Base-by-base conservation (phyloP, 108 stramenopile genomes). In the Pseudonitzschia multiseries region DNA sequence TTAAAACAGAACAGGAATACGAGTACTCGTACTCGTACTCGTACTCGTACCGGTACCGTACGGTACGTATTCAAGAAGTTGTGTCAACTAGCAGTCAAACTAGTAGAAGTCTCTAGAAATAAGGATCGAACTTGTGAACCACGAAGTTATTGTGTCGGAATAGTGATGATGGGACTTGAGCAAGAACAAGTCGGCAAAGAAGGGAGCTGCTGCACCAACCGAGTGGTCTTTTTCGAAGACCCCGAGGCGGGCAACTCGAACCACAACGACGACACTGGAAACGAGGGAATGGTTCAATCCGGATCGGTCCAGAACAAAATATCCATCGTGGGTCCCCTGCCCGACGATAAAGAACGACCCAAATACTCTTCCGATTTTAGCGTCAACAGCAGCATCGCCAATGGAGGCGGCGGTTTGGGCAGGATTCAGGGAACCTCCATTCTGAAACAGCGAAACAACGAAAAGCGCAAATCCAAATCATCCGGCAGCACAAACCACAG, bases 271-370 rank as follows among this genome's bases (percentile, higher is more conserved):
- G 5, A 2, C 1, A 56, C 21, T 3, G 22, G 46, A 5, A 18
- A 48, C 9, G 46, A 48, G 18, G 46, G 14, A 48, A 48, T 48
- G 46, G 13, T 48, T 3, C 1, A 48, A 5, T 14, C 17, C 18
- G 18, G n/a, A 24, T 21, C 54, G 24, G 24, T 24, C 26, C 20
- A 13, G 26, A 56, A 56, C 21, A 20, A 56, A 20, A 24, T 56
- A 1, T 56, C 54, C 24, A 56, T 56, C 54, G 21, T 56, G 54
- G 54, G 54, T 24, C 54, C 54, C 8, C 52, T 52, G 13, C 54
- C 54, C 2, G 21, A 4, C 54, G 54, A 56, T 14, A 26, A 24
- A 20, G 22, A 56, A 24, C 9, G 54, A 56, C 2, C n/a, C 54
- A 9, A 10, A 22, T 8, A 13, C 2, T 48, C 46, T 48, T 48